A percentile compares a stretch with the other conserved stretches of the same genome.
Conservation (phyloP, 768 basidiomycete species). For the Coprinellus aureogranulatus region DNA sequence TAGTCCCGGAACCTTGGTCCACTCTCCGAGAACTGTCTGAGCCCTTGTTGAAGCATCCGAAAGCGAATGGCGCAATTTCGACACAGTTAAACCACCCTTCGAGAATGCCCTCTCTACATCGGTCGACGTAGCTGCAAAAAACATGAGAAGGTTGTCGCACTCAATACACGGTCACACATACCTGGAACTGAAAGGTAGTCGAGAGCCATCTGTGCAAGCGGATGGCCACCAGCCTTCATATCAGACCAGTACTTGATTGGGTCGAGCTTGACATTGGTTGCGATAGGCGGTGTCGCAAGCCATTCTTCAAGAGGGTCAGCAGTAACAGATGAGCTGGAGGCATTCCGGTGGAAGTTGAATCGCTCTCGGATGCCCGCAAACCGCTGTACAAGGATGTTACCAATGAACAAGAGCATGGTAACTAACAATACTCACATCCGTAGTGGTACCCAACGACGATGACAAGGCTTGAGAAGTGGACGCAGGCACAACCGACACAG, state of each 20-base stretch:
- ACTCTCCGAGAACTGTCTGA: not conserved
- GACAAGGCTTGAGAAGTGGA: not conserved
- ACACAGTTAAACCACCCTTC: not conserved
- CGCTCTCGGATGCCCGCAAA: not conserved
- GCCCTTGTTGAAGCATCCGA: not conserved
- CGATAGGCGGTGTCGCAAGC: constrained; percentile 3
- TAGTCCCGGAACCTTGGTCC: not conserved
- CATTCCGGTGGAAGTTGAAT: not conserved
- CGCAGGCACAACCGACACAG: not conserved
- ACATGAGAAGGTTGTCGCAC: constrained; percentile 1
- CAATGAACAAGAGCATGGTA: no score
- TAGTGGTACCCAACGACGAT: no score
- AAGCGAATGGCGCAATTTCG: not conserved
- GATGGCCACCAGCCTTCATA: constrained; percentile 4
- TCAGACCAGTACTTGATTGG: constrained; percentile 15
- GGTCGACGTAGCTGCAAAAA: constrained; percentile 1
- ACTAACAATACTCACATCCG: not conserved
- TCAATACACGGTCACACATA: constrained; percentile 10
- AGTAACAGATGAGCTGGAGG: not conserved
- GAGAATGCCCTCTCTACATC: constrained; percentile 4
- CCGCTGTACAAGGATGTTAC: not conserved
- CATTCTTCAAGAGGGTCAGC: not conserved
- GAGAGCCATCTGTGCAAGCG: constrained; percentile 23
- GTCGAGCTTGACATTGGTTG: constrained; percentile 7
- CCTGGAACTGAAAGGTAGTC: constrained; percentile 28